These are phyloP conservation scores for Xylaria cubensis DNA, from an alignment of 495 filamentous ascomycete species.

Conservation along the genomic window DNA sequence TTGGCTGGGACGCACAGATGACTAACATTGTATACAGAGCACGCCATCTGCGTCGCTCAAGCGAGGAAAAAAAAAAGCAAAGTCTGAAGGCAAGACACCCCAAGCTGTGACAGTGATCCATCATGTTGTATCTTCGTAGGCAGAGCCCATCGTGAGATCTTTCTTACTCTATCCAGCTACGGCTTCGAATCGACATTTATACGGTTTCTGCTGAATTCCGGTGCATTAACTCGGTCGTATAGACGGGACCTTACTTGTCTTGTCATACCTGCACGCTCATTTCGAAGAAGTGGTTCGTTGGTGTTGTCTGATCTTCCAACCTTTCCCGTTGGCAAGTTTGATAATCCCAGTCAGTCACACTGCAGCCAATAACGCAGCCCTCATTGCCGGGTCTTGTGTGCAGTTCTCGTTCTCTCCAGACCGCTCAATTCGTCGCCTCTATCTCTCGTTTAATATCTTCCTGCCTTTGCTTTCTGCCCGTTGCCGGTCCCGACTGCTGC, in stretches of 20 bases:
- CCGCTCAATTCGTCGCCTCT: conserved; percentile 16
- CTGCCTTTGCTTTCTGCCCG: conserved; percentile 17
- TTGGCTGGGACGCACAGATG: conserved; percentile 10
- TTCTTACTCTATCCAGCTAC: not conserved
- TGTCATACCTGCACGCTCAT: conserved; percentile 6
- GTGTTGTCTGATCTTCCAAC: conserved; percentile 24
- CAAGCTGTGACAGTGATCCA: not conserved
- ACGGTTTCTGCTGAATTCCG: conserved; percentile 31
- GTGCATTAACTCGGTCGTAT: conserved; percentile 37
- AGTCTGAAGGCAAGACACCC: not conserved
- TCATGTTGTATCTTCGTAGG: not conserved
- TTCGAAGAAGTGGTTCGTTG: conserved; percentile 10
- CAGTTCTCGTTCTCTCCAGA: conserved; percentile 18
- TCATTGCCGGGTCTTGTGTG: conserved; percentile 20
- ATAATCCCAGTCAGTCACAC: conserved; percentile 27
- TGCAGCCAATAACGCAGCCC: conserved; percentile 26
- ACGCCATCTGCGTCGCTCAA: conserved; percentile 3
- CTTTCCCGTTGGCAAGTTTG: conserved; percentile 22
- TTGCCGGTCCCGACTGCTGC: conserved; percentile 17
- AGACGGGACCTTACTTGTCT: conserved; percentile 8
- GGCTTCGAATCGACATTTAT: conserved; percentile 26
- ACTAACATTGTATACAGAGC: conserved; percentile 4
- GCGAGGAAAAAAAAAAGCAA: conserved; percentile 14
- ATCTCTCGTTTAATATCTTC: conserved; percentile 17
- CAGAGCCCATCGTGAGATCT: conserved; percentile 5